These are phyloP conservation scores for Ambispora gerdemannii DNA, from an alignment of 192 early-diverging fungal genomes.

Conservation along the genomic window DNA sequence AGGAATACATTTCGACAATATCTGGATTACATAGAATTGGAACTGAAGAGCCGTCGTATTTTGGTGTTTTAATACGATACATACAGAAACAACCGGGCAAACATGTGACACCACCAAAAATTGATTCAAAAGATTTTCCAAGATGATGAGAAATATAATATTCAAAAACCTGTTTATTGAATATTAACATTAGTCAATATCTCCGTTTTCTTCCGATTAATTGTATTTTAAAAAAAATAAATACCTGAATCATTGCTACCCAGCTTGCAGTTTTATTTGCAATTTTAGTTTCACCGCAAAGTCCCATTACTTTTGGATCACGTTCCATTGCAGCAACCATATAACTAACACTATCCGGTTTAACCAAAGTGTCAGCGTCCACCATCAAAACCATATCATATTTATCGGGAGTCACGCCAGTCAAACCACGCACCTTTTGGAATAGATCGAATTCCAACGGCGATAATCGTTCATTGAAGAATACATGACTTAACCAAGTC, in stretches of 20 bases:
- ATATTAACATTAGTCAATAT: background rate
- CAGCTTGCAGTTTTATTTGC: conserved; percentile 84
- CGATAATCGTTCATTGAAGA: conserved; percentile 84
- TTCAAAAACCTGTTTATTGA: conserved; percentile 88
- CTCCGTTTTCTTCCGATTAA: background rate
- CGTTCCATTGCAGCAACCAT: conserved; percentile 93
- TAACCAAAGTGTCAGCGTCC: conserved; percentile 89
- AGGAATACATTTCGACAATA: conserved; percentile 75
- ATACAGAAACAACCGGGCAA: conserved; percentile 97
- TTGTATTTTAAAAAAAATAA: too few species aligned
- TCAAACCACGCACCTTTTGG: conserved; percentile 72
- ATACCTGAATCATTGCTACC: conserved; percentile 83
- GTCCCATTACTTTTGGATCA: conserved; percentile 88
- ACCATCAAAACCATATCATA: conserved; percentile 83
- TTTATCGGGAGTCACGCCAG: conserved; percentile 82
- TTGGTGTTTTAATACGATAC: conserved; percentile 91
- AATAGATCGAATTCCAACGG: conserved; percentile 92
- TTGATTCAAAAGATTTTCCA: conserved; percentile 89
- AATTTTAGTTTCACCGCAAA: conserved; percentile 97
- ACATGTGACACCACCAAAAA: conserved; percentile 98
- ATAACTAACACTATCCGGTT: conserved; percentile 70
- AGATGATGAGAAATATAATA: conserved; percentile 98
- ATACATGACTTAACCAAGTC: conserved; percentile 81
- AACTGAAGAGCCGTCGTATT: conserved; percentile 64
- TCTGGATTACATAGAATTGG: conserved; percentile 87